Base-by-base conservation (phyloP, 2,329 filamentous ascomycete species). In the Colletotrichum higginsianum region DNA sequence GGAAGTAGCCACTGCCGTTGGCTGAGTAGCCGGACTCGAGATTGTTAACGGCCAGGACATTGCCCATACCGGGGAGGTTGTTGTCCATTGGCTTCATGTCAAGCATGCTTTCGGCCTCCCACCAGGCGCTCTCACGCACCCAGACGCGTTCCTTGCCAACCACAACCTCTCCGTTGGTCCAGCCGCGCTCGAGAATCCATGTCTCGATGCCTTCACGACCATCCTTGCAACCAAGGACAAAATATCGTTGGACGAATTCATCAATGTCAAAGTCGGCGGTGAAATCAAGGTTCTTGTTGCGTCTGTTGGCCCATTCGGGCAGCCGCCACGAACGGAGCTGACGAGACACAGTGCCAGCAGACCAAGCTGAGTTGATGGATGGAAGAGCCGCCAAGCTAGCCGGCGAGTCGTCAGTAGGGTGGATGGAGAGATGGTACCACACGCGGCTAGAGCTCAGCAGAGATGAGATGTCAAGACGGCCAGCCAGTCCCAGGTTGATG, bases 141-240 rank as follows among this genome's bases (percentile, higher is more conserved):
- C 96, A 99, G 52, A 99, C 91, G 42, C 96, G 93, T 81, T 98
- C 95, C 69, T 91, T 92, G 66, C 96, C 96, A 42, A 98, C 87
- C 6, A 98, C 91, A 2, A 98, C 95, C 82, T 98, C 96, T 49
- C 96, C 96, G 76, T 99, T 99, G 83, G 94, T 98, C 96, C 96
- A 99, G 1, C 96, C 96, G 70, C 96, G 91, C 82, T 98, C 95
- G 61, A 98, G 88, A 69, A 97, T 88, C 94, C 96, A 99, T 77
- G 89, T 97, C 79, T 98, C 94, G 64, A 98, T 95, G 58, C 96
- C 96, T 74, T 99, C 96, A 74, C 91, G 91, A 67, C 96, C 96
- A 74, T 97, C 94, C 76, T 92, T 90, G 81, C 96, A 99, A 16
- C 96, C 96, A 0, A 99, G 88, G 7, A 90, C 86, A 6, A 91